Evolutionary conservation across 106 monocot genomes (phyloP), one percentile per base, ranked within the genome.

Genomic region (Dendrobium officinale): DNA sequence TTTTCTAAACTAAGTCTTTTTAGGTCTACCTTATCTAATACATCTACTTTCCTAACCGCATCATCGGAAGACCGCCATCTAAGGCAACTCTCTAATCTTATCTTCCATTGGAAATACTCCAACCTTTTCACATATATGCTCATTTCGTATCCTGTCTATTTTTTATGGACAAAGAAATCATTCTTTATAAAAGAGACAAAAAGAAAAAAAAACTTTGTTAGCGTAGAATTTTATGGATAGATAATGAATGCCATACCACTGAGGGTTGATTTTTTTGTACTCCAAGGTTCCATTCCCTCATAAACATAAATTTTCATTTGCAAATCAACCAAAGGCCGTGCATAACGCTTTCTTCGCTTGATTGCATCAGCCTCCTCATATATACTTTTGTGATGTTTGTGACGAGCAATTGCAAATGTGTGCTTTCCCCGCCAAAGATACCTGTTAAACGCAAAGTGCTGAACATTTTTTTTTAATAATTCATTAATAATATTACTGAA

Each of bases 361-460:
- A 91, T 92, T 81, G 94, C 97, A 89, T 98, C 97, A 72, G 84
- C 94, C 84, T 98, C 97, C 79, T 98, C 97, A 77, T 91, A 98
- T 55, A 98, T 95, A 81, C 97, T 98, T 77, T 42, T 86, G 76
- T 94, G 97, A 86, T 98, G 94, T 61, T 98, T 98, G 85, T 98
- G 97, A 44, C 75, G 45, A 81, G 97, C 94, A 78, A 98, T 89
- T 42, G 97, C 97, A 91, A 94, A 98, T 40, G 92, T 95, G 83
- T 98, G 74, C 58, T 95, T 95, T 31, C 89, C 94, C 56, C 92
- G 84, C 97, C 97, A 98, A 78, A 98, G 94, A 80, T 95, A 98
- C 44, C 97, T 98, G 85, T 42, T 75, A 68, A 77, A 55, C 1
- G 33, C 70, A 70, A 13, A 51, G 22, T 19, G 22, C 5, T 22